Evolutionary conservation across 768 basidiomycete genomes (phyloP), one percentile per base, ranked within the genome.

Genomic region (Boletus vermiculosoides): DNA sequence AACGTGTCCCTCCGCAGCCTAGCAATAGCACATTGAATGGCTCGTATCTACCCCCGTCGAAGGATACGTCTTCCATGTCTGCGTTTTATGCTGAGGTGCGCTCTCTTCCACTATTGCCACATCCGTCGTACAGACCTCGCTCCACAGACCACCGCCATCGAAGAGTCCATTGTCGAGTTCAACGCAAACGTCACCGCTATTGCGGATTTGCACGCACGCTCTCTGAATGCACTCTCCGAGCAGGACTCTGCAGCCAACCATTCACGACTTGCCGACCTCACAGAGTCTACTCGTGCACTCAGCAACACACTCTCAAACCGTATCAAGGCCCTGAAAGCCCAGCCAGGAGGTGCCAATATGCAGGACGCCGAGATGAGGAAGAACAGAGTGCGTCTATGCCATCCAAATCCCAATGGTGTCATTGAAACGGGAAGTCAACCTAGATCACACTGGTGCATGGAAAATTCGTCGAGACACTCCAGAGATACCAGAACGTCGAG

Each of bases 401-500:
- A 5, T 8, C 36, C 16, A 12, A 10, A 31, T 39, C 18, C 7
- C 48, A 20, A 5, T 25, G 8, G 23, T 41, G 42, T 42, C 55
- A 37, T 42, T 57, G 39, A 56, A 28, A 20, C 22, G 23, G 18
- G 30, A 36, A 30, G 6, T 5, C 20, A 20, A 45, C 34, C n/a
- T 60, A 90, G 87, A 78, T 82, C 39, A 77, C 77, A 1, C 66
- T 85, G 22, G 76, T 88, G 37, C 85, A 86, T 58, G 76, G 78
- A 25, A 90, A 87, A 67, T 92, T 92, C 58, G 67, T 87, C 46
- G 90, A 91, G 59, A 83, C 84, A 0, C 80, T 92, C 47, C 90
- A 90, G 67, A 83, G 83, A 55, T 92, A 89, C 70, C 91, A 90
- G 69, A 78, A 76, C 30, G 83, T 89, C 25, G 91, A 92, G 70